A percentile compares a stretch with the other conserved stretches of the same genome.
Conservation (phyloP, 768 basidiomycete genomes). For the Pisolithus sp. region DNA sequence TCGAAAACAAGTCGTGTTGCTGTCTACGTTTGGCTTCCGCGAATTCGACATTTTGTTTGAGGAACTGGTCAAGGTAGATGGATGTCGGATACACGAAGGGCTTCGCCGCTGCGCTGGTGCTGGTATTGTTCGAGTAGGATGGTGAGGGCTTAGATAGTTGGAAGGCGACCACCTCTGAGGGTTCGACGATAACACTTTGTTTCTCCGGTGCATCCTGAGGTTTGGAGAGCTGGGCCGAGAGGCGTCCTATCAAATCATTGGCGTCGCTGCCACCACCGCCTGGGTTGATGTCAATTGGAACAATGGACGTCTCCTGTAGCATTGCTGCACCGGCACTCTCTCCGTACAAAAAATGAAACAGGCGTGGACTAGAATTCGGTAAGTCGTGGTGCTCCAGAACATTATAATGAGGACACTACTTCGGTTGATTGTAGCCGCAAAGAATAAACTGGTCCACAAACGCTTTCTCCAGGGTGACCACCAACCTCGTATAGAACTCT, state of each 20-base stretch:
- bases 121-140: slow-evolving; percentile 12
- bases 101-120: slow-evolving; percentile 19
- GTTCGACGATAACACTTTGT: slow-evolving; percentile 55
- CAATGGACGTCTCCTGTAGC: slow-evolving; percentile 38
- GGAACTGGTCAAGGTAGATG: slow-evolving; percentile 69
- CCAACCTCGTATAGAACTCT: slow-evolving; percentile 48
- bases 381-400: background rate
- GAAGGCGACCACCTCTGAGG: slow-evolving; percentile 62
- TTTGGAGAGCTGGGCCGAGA: slow-evolving; percentile 30
- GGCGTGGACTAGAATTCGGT: slow-evolving; percentile 21
- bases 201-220: slow-evolving; percentile 21
- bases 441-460: slow-evolving; percentile 33
- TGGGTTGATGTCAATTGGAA: slow-evolving; percentile 44
- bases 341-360: slow-evolving; percentile 56
- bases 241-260: slow-evolving; percentile 54
- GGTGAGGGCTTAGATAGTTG: slow-evolving; percentile 32
- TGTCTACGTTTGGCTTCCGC: slow-evolving; percentile 30
- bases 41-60: slow-evolving; percentile 48
- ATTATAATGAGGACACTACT: slow-evolving; percentile 16
- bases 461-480: slow-evolving; percentile 39
- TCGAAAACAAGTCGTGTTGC: slow-evolving; percentile 36
- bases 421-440: slow-evolving; percentile 25
- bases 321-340: slow-evolving; percentile 29
- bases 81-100: slow-evolving; percentile 55
- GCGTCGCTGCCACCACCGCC: slow-evolving; percentile 26